Evolutionary conservation across 805 yeast genomes (phyloP).

Genomic region (Naumovozyma dairenensis): DNA sequence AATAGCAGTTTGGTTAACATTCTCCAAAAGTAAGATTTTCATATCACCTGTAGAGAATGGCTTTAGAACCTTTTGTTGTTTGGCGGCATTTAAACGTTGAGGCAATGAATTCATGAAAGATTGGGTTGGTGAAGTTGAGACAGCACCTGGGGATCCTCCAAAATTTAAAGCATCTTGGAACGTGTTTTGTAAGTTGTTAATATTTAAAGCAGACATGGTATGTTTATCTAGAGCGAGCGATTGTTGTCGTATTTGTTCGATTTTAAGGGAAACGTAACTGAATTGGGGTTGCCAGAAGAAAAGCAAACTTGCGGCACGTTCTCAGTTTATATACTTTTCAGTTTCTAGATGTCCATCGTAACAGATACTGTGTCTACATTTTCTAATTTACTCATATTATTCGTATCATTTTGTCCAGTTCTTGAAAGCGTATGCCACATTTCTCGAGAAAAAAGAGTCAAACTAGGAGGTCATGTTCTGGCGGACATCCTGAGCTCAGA

Average conservation of each 20-base stretch:
- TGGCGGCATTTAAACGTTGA: constrained; percentile 34
- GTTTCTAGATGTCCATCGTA: too few species aligned
- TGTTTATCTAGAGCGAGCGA: too few species aligned
- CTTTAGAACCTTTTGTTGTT: constrained; percentile 64
- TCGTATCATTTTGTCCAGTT: too few species aligned
- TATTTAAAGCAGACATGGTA: constrained; percentile 61
- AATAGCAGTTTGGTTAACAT: constrained; percentile 88
- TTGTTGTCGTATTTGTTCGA: not conserved
- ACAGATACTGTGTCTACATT: too few species aligned
- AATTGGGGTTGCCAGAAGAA: too few species aligned
- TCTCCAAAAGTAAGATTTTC: constrained; percentile 82
- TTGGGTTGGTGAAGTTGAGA: constrained; percentile 73
- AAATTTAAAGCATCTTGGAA: constrained; percentile 45
- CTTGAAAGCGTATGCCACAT: too few species aligned
- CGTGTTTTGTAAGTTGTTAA: constrained; percentile 41
- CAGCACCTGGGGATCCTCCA: constrained; percentile 56
- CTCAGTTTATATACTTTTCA: too few species aligned
- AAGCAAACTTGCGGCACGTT: too few species aligned
- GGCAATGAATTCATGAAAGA: constrained; percentile 49
- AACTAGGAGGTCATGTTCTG: too few species aligned
- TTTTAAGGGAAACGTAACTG: not conserved
- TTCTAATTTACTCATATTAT: too few species aligned
- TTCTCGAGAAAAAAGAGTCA: too few species aligned
- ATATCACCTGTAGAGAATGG: constrained; percentile 95
- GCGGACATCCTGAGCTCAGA: too few species aligned